These are phyloP conservation scores for Tuber melanosporum DNA, from an alignment of 495 filamentous ascomycete genomes.

Conservation along the genomic window DNA sequence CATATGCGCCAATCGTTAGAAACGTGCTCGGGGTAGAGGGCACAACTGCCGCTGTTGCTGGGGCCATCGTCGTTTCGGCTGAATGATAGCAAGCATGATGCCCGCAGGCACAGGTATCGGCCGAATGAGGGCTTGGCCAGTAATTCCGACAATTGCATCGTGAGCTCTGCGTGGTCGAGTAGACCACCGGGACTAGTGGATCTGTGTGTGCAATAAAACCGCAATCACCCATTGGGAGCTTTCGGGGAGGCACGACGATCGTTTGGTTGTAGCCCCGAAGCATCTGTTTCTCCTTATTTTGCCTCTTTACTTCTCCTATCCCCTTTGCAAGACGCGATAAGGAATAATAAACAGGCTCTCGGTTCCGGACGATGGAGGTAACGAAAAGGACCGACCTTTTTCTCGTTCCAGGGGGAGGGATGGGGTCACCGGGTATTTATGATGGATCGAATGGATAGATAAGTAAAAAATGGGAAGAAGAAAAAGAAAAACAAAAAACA, in stretches of 20 bases:
- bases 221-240: conserved; percentile 31
- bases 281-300: conserved; percentile 11
- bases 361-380: not conserved
- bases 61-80: conserved; percentile 23
- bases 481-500: not conserved
- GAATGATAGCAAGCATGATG: conserved; percentile 35
- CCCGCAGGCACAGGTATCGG: conserved; percentile 31
- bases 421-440: not conserved
- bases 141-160: conserved; percentile 33
- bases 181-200: conserved; percentile 17
- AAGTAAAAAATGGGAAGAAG: not conserved
- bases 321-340: not conserved
- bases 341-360: not conserved
- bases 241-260: conserved; percentile 20
- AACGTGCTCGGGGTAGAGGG: conserved; percentile 28
- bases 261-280: conserved; percentile 27
- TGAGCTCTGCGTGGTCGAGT: conserved; percentile 18
- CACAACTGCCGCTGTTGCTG: conserved; percentile 4
- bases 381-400: not conserved
- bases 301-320: not conserved
- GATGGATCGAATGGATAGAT: not conserved
- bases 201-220: conserved; percentile 26
- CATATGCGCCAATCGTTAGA: conserved; percentile 30
- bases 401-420: not conserved
- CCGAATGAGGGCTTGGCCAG: conserved; percentile 32